Percentiles rank a stretch among this genome's conserved stretches.
phyloP scores from a whole-genome alignment of 2,329 filamentous ascomycete genomes.

The Aspergillus glaucus region DNA sequence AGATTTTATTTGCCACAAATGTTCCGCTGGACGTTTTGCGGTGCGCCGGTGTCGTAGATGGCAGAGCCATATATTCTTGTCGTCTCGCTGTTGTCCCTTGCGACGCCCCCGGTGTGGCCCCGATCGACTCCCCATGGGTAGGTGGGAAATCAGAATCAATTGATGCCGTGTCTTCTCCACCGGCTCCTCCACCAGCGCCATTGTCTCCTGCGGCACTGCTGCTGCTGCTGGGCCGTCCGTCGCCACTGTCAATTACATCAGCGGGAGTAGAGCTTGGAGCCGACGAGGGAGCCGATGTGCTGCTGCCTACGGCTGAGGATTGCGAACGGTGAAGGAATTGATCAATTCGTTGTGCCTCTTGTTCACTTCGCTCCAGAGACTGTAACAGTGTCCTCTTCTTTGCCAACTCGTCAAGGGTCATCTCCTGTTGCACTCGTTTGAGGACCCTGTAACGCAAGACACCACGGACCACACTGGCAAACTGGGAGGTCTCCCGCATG shows the following conservation, averaged over 20 bases:
- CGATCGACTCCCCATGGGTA: constrained; percentile 67
- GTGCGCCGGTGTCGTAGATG: constrained; percentile 47
- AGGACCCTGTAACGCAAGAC: constrained; percentile 85
- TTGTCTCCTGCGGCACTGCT: background rate
- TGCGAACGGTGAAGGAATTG: constrained; percentile 65
- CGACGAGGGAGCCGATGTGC: constrained; percentile 51
- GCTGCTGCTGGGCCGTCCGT: constrained; percentile 49
- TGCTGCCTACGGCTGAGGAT: constrained; percentile 27
- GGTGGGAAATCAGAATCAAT: constrained; percentile 96
- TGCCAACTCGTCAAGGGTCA: constrained; percentile 86
- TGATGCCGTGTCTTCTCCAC: constrained; percentile 69
- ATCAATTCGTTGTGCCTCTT: constrained; percentile 87
- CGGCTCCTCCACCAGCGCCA: background rate
- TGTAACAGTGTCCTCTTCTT: constrained; percentile 81
- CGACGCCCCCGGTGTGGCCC: constrained; percentile 59
- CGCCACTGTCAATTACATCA: constrained; percentile 29
- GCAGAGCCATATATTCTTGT: constrained; percentile 23
- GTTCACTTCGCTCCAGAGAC: constrained; percentile 85
- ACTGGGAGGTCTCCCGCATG: constrained; percentile 96
- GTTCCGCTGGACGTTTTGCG: constrained; percentile 79
- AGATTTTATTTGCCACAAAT: constrained; percentile 88
- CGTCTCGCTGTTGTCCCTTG: constrained; percentile 56
- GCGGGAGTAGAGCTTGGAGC: constrained; percentile 34
- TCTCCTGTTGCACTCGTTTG: constrained; percentile 94
- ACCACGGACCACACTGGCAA: constrained; percentile 84